These are phyloP conservation scores for Clonostachys rhizophaga DNA, from an alignment of 2,329 filamentous ascomycete species.

Conservation along the genomic window DNA sequence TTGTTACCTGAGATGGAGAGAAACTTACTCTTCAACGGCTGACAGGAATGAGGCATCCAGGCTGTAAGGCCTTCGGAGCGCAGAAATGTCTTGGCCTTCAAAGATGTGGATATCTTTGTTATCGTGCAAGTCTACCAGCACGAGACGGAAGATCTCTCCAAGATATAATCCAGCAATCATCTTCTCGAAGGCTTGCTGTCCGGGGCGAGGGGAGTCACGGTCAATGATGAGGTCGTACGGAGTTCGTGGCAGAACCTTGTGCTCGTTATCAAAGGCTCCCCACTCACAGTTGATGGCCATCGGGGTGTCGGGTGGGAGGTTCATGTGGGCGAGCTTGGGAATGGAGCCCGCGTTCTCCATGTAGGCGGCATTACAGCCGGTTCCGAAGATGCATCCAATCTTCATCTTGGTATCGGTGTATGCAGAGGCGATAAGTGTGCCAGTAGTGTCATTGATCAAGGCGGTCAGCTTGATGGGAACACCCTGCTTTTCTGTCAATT, in stretches of 20 bases:
- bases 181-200: constrained; percentile 95
- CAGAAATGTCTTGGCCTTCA: constrained; percentile 72
- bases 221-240: constrained; percentile 85
- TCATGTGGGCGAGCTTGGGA: constrained; percentile 89
- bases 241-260: constrained; percentile 79
- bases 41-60: constrained; percentile 93
- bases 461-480: constrained; percentile 91
- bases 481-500: constrained; percentile 43
- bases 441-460: constrained; percentile 96
- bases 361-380: constrained; percentile 96
- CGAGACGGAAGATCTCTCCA: constrained; percentile 88
- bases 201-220: constrained; percentile 84
- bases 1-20: not conserved
- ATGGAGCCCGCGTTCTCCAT: constrained; percentile 91
- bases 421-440: constrained; percentile 90
- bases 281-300: constrained; percentile 99
- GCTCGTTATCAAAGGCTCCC: constrained; percentile 94
- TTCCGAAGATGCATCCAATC: constrained; percentile 97
- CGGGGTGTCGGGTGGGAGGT: constrained; percentile 75
- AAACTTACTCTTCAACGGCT: constrained; percentile 75
- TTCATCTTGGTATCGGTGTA: constrained; percentile 94
- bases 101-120: constrained; percentile 74
- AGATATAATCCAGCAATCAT: constrained; percentile 96
- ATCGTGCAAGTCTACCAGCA: constrained; percentile 81
- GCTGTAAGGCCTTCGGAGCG: constrained; percentile 80